These are phyloP conservation scores for Tetrahymena malaccensis DNA, from an alignment of 73 alveolate genomes.

Conservation along the genomic window DNA sequence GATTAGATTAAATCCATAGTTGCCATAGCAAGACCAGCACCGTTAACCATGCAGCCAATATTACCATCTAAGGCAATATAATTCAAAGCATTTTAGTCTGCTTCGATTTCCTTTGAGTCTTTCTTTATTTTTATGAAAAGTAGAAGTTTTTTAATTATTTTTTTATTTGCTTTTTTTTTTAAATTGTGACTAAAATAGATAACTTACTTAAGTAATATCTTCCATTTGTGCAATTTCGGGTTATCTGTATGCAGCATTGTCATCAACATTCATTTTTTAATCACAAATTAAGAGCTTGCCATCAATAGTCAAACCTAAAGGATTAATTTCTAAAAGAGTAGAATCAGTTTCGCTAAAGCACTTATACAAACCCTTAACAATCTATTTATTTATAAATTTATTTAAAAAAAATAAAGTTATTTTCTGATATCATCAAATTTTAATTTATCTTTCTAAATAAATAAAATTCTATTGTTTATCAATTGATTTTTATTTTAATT, in stretches of 20 bases:
- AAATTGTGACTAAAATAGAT: background rate
- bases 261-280: constrained; percentile 80
- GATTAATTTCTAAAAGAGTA: constrained; percentile 72
- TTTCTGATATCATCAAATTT: background rate
- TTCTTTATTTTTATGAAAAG: constrained; percentile 33
- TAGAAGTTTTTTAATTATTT: background rate
- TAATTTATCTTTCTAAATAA: too few species aligned
- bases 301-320: constrained; percentile 59
- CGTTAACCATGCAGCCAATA: constrained; percentile 95
- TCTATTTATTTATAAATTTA: background rate
- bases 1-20: constrained; percentile 78
- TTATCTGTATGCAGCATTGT: constrained; percentile 80
- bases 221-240: constrained; percentile 61
- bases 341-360: constrained; percentile 68
- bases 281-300: constrained; percentile 63
- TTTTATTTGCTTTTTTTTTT: background rate
- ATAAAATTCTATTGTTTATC: too few species aligned
- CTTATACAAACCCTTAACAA: constrained; percentile 38
- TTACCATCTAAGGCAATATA: constrained; percentile 67
- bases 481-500: too few species aligned
- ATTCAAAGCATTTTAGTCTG: constrained; percentile 54
- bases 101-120: constrained; percentile 64
- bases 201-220: constrained; percentile 20
- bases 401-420: background rate
- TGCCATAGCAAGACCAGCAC: constrained; percentile 98